Percentiles rank a stretch among this genome's conserved stretches.
These are phyloP conservation scores for Lophiotrema nucula DNA, from an alignment of 495 filamentous ascomycete genomes.

Conservation along the genomic window DNA sequence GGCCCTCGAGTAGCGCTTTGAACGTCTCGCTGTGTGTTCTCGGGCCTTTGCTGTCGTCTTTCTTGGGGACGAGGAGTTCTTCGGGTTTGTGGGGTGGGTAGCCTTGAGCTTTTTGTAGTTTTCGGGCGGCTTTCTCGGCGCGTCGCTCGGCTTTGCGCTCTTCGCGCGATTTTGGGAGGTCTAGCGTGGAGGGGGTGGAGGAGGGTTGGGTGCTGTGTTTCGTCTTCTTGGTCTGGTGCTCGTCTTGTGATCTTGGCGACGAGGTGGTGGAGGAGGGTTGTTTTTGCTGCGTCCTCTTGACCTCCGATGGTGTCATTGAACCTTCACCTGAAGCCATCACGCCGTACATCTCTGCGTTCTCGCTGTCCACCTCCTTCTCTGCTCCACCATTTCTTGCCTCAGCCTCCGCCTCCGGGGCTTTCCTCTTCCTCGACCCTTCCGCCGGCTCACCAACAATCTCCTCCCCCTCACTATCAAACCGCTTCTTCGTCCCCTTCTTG, in stretches of 20 bases:
- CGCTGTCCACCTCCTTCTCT: conserved; percentile 1
- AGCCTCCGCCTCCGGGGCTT: conserved; percentile 34
- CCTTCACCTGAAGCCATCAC: no score
- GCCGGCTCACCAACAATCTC: conserved; percentile 37
- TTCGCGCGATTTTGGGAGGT: no score
- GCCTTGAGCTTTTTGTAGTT: background rate
- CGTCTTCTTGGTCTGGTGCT: no score
- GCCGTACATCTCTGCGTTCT: conserved; percentile 21
- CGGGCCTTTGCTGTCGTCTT: background rate
- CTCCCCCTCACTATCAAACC: conserved; percentile 39
- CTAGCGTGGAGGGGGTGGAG: background rate
- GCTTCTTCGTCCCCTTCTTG: conserved; percentile 6
- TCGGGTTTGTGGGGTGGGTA: background rate
- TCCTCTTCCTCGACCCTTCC: conserved; percentile 19
- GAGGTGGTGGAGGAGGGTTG: background rate
- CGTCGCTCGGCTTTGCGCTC: background rate
- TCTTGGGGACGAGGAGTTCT: conserved; percentile 14
- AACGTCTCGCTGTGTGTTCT: conserved; percentile 25
- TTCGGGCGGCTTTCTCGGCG: background rate
- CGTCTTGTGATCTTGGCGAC: background rate
- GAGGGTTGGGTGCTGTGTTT: no score
- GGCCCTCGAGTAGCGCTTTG: conserved; percentile 9
- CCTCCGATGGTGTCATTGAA: no score
- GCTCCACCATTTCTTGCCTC: background rate
- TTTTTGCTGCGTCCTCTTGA: no score